Conservation (phyloP, 176 grass and related monocot species). For the Tillandsia leiboldiana region DNA sequence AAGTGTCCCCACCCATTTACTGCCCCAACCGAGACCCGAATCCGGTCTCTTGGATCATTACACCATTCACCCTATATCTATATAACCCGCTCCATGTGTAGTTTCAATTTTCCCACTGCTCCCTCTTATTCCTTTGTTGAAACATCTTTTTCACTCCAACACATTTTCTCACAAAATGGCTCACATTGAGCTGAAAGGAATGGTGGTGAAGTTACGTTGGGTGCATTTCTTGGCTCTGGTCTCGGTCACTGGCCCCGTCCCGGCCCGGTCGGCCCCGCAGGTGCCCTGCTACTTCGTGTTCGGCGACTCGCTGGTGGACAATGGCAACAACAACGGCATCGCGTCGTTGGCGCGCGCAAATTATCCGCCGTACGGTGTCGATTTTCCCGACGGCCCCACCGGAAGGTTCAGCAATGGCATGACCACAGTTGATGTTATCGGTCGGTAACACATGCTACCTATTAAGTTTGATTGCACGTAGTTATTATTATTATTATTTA, state of each 20-base stretch:
- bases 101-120: background rate
- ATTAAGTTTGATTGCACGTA: too few relatives aligned
- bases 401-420: conserved; percentile 84
- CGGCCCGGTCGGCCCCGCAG: conserved; percentile 26
- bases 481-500: too few relatives aligned
- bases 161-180: background rate
- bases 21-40: background rate
- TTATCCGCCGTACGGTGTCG: conserved; percentile 79
- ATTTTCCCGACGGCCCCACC: conserved; percentile 61
- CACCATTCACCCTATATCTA: background rate
- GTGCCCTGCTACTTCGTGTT: conserved; percentile 93
- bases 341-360: conserved; percentile 68
- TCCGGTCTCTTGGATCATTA: too few relatives aligned
- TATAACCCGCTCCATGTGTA: background rate
- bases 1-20: background rate
- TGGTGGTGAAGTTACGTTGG: background rate
- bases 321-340: conserved; percentile 85
- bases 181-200: background rate
- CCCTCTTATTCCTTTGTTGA: too few relatives aligned
- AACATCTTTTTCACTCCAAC: background rate
- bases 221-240: background rate
- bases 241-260: too few relatives aligned
- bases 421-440: conserved; percentile 67
- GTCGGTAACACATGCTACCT: conserved; percentile 15
- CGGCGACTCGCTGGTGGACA: conserved; percentile 86